phyloP scores from a whole-genome alignment of 2,329 filamentous ascomycete species.

The Penicillium sp. region DNA sequence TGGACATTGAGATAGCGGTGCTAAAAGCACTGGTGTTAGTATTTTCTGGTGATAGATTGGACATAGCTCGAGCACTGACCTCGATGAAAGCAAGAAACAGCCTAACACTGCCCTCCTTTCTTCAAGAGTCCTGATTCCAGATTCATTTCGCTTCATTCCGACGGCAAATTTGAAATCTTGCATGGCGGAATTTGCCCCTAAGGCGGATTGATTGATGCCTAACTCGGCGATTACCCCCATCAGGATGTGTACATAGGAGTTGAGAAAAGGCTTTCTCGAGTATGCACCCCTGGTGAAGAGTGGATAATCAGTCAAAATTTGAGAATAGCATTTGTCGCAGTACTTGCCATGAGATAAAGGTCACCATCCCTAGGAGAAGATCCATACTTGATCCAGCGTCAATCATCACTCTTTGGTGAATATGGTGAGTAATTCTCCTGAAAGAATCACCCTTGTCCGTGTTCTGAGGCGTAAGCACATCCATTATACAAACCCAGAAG shows the following conservation, averaged over 20 bases:
- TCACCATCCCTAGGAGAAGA: constrained; percentile 25
- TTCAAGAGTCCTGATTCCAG: constrained; percentile 47
- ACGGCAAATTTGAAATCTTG: constrained; percentile 23
- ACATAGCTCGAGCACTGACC: constrained; percentile 23
- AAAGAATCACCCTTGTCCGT: constrained; percentile 16
- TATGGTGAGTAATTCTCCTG: constrained; percentile 20
- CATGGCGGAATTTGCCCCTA: constrained; percentile 18
- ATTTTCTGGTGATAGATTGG: constrained; percentile 1
- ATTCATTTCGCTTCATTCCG: constrained; percentile 16
- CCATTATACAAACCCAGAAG: constrained; percentile 44
- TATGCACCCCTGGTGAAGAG: constrained; percentile 23
- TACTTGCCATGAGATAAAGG: constrained; percentile 24
- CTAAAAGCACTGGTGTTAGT: constrained; percentile 22
- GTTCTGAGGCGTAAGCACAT: constrained; percentile 24
- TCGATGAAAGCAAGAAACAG: constrained; percentile 49
- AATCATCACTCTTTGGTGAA: constrained; percentile 24
- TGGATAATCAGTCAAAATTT: background rate
- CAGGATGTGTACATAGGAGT: constrained; percentile 22
- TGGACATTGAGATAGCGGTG: constrained; percentile 36
- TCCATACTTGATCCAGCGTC: constrained; percentile 22
- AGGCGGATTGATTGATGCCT: constrained; percentile 23
- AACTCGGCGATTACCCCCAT: constrained; percentile 28
- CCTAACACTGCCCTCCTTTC: constrained; percentile 54
- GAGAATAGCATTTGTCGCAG: too few relatives aligned
- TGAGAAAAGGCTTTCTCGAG: constrained; percentile 20